Evolutionary conservation across 2,329 filamentous ascomycete species (phyloP), one percentile per base, ranked within the genome.

Genomic region (Fusarium buharicum): DNA sequence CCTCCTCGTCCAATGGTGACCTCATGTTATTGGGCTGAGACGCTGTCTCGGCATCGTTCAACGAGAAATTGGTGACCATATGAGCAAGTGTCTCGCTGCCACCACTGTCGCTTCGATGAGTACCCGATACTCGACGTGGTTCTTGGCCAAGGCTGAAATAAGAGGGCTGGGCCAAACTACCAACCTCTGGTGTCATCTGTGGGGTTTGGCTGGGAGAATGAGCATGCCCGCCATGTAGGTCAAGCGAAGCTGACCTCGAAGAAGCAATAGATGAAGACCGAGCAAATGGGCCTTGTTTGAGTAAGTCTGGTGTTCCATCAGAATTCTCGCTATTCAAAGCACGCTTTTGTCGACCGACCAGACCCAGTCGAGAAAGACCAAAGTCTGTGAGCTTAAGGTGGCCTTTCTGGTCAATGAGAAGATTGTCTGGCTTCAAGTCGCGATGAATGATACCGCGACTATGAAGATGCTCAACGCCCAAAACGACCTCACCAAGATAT

Each of bases 341-440:
- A 70, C 95, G 88, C 80, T 99, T 98, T 77, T 99, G 95, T 70
- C 95, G 91, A 57, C 95, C 95, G 59, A 99, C 91, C 62, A 99
- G 82, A 73, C 95, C 96, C 94, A 99, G 98, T 24, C 95, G 89
- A 12, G 95, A 99, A 22, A 99, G 82, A 59, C 95, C 95, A 79
- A 99, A 99, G 75, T 99, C 95, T 1, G 96, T 99, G 69, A 99
- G 82, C 77, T 99, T 99, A 54, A 99, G 80, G 77, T 99, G 95
- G 2, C 95, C 95, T 71, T 93, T 97, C 70, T 96, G 92, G 73
- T 99, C 96, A 68, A 99, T 99, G 48, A 99, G 84, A 28, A 99
- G 84, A 73, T 99, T 99, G 74, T 99, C 95, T 1, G 95, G 95
- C 77, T 99, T 99, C 59, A 99, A 78, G 73, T 99, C 95, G 70